Evolutionary conservation across 2,329 filamentous ascomycete species (phyloP), one percentile per base, ranked within the genome.

Genomic region (Calonectria henricotiae): DNA sequence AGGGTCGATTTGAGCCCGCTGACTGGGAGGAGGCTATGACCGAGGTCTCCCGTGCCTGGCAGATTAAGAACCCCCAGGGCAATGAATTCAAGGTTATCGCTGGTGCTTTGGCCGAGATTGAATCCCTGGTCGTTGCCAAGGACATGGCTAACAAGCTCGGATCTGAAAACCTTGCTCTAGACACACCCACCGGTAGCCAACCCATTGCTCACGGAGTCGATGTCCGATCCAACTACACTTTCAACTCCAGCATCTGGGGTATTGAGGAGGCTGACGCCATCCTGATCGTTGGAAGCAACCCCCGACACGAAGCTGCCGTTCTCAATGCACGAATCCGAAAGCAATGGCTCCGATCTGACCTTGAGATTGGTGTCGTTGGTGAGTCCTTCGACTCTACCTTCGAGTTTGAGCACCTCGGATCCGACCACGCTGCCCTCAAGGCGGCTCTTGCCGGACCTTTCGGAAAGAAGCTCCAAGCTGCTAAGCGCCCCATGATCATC

Each of bases 51-150:
- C 90, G 91, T 58, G 95, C 94, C 37, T 96, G 93, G 85, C 90
- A 93, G 82, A 90, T 91, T 78, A 88, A 97, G 70, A 91, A 92
- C 73, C 94, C 94, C 46, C 92, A 94, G 85, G 94, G 91, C 69
- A 94, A 99, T 81, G 96, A 99, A 83, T 96, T 99, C 88, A 98
- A 98, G 89, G 93, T 92, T 39, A 90, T 99, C 80, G 94, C 96
- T 76, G 96, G 96, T 78, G 94, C 96, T 78, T 89, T 99, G 60
- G 92, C 93, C 61, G 96, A 99, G 82, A 93, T 94, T 8, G 96
- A 99, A 86, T 94, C 95, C 23, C 88, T 99, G 74, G 96, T 98
- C 72, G 96, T 96, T 66, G 94, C 97, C 87, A 99, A 99, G 88
- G 96, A 99, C 79, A 88, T 99, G 74, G 94, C 95, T 78, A 99